These are phyloP conservation scores for Neoboletus brunneissimus DNA, from an alignment of 768 basidiomycete genomes.

Conservation along the genomic window DNA sequence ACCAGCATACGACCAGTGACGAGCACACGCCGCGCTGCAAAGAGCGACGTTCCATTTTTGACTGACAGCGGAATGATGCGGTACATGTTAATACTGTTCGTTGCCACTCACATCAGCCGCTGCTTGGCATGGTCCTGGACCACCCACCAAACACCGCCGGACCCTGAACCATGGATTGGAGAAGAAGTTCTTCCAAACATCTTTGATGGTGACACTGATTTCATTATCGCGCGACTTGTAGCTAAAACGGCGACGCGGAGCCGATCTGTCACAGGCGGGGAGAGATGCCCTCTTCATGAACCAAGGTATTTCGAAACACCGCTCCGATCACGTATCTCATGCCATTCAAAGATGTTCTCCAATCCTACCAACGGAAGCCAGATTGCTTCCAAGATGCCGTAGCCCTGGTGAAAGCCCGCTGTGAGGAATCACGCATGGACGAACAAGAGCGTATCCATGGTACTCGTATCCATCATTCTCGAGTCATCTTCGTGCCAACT, in stretches of 20 bases:
- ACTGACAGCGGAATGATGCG: conserved; percentile 7
- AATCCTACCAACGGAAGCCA: conserved; percentile 43
- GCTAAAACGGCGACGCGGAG: conserved; percentile 17
- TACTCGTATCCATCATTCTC: conserved; percentile 23
- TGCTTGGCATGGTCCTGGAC: conserved; percentile 31
- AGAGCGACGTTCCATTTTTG: neutral
- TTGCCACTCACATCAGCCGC: conserved; percentile 7
- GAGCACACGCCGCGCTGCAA: neutral
- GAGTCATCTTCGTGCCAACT: neutral
- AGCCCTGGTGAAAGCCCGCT: conserved; percentile 44
- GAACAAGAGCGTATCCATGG: conserved; percentile 63
- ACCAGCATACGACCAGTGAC: neutral
- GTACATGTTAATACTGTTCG: conserved; percentile 11
- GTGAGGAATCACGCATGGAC: conserved; percentile 55
- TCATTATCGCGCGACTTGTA: conserved; percentile 1
- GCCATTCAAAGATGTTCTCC: conserved; percentile 37
- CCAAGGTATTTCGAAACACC: conserved; percentile 14
- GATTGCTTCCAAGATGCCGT: conserved; percentile 65
- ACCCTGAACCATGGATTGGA: neutral
- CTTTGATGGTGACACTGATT: conserved; percentile 22
- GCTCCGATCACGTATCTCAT: conserved; percentile 9
- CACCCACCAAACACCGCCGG: conserved; percentile 25
- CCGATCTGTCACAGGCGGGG: conserved; percentile 20
- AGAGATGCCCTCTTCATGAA: conserved; percentile 15
- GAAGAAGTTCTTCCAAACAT: conserved; percentile 12